Base-by-base conservation (phyloP, 2,329 filamentous ascomycete species). In the Annulohypoxylon truncatum region DNA sequence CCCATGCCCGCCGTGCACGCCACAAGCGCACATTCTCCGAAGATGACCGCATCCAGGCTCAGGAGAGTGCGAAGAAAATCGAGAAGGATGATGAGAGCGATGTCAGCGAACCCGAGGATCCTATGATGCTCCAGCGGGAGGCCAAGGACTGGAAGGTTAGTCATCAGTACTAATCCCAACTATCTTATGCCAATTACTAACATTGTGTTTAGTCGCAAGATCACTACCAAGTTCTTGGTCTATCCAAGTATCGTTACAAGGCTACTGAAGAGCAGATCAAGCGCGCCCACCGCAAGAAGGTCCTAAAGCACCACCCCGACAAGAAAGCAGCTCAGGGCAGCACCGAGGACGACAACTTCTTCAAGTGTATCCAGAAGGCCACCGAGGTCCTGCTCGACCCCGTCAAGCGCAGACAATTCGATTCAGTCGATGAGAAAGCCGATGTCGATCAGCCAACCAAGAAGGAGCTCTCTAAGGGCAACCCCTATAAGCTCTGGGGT, bases 351-450 rank as follows among this genome's bases (percentile, higher is more conserved):
- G 96, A 99, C 81, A 93, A 92, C 80, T 99, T 99, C 87, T 99
- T 99, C 91, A 99, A 99, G 88, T 99, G 96, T 82, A 99, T 99
- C 80, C 96, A 99, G 80, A 97, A 97, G 82, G 96, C 96, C 62
- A 95, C 92, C 75, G 96, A 99, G 77, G 87, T 98, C 55, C 91
- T 99, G 15, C 88, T 93, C 59, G 96, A 99, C 83, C 96, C 96
- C 54, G 86, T 90, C 79, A 96, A 93, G 84, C 92, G 96, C 68
- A 90, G 94, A 64, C 96, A 99, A 82, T 99, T 92, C 82, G 96
- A 99, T 82, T 97, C 93, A 2, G 94, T 98, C 67, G 96, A 99
- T 77, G 94, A 97, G 82, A 90, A 89, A 73, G 96, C 96, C 69
- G 92, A 99, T 63, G 91, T 97, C 64, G 92, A 97, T 76, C 93